Evolutionary conservation across 2,329 filamentous ascomycete species (phyloP).

Genomic region (Aspergillus uvarum): DNA sequence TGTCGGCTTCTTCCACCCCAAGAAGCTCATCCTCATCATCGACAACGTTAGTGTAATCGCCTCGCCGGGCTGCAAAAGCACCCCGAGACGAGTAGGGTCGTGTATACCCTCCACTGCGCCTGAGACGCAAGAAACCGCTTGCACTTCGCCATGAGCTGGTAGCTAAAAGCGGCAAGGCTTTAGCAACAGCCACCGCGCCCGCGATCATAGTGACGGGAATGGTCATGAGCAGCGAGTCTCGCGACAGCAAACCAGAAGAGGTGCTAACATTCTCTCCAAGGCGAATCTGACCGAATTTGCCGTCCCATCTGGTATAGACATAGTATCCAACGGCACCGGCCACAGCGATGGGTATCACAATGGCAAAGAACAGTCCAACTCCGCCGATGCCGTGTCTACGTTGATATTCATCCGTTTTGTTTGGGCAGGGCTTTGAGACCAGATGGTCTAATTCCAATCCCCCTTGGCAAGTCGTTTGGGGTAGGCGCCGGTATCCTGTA

Average conservation of each 20-base stretch:
- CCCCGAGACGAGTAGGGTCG: constrained; percentile 82
- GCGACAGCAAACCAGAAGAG: constrained; percentile 55
- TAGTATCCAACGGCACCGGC: constrained; percentile 78
- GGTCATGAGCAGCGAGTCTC: constrained; percentile 73
- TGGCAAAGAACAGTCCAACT: constrained; percentile 78
- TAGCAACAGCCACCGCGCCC: constrained; percentile 73
- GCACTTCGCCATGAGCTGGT: constrained; percentile 70
- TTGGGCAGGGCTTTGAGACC: constrained; percentile 65
- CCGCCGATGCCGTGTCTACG: constrained; percentile 70
- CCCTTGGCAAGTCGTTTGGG: constrained; percentile 79
- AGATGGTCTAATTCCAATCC: constrained; percentile 74
- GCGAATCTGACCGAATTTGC: constrained; percentile 88
- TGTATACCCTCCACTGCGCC: constrained; percentile 49
- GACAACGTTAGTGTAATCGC: constrained; percentile 86
- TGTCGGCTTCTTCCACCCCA: constrained; percentile 82
- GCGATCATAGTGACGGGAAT: constrained; percentile 78
- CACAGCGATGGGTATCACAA: constrained; percentile 70
- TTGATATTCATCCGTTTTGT: constrained; percentile 79
- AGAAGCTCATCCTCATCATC: constrained; percentile 93
- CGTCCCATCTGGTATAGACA: constrained; percentile 79
- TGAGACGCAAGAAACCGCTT: constrained; percentile 51
- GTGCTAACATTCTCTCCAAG: constrained; percentile 64
- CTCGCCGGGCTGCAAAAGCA: constrained; percentile 80
- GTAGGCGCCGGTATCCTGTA: constrained; percentile 85
- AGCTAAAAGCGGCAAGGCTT: constrained; percentile 70